Percentiles rank a stretch among this genome's conserved stretches.
These are phyloP conservation scores for Talaromyces nanjingensis DNA, from an alignment of 495 filamentous ascomycete species.

Conservation along the genomic window DNA sequence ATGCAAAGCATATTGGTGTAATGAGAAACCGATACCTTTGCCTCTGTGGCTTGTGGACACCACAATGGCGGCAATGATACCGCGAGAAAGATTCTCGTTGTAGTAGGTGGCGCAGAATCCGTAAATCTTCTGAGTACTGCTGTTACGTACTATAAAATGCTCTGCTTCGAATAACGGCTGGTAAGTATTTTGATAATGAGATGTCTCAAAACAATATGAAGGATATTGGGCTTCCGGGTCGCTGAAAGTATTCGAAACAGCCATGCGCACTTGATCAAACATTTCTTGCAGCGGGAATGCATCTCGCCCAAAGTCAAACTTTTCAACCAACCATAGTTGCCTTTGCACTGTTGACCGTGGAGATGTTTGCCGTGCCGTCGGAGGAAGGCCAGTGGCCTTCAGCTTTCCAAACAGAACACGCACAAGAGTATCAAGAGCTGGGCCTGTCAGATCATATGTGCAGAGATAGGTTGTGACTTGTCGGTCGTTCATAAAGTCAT, in stretches of 20 bases:
- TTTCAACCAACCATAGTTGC: slow-evolving; percentile 7
- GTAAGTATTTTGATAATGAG: neutral
- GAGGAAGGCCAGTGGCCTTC: slow-evolving; percentile 1
- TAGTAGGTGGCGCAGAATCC: slow-evolving; percentile 6
- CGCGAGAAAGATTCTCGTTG: neutral
- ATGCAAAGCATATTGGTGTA: slow-evolving; percentile 7
- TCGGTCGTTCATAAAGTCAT: slow-evolving; percentile 8
- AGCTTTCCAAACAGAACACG: slow-evolving; percentile 6
- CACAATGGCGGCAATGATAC: slow-evolving; percentile 2
- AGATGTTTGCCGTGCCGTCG: neutral
- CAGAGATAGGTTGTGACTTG: slow-evolving; percentile 5
- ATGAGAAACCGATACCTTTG: slow-evolving; percentile 6
- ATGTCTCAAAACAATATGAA: slow-evolving; percentile 6
- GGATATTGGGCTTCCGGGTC: slow-evolving; percentile 9
- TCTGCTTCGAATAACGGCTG: neutral
- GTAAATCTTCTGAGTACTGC: slow-evolving; percentile 7
- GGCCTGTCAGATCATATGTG: slow-evolving; percentile 6
- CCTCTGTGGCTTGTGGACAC: slow-evolving; percentile 3
- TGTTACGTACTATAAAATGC: slow-evolving; percentile 5
- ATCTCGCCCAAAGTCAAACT: slow-evolving; percentile 2
- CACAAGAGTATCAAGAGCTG: neutral
- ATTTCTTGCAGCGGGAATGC: neutral
- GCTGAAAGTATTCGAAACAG: slow-evolving; percentile 5
- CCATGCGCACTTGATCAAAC: slow-evolving; percentile 8
- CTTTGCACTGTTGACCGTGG: neutral